Evolutionary conservation across 1,284 basidiomycete species (phyloP).

Genomic region (Agaricales sp.): DNA sequence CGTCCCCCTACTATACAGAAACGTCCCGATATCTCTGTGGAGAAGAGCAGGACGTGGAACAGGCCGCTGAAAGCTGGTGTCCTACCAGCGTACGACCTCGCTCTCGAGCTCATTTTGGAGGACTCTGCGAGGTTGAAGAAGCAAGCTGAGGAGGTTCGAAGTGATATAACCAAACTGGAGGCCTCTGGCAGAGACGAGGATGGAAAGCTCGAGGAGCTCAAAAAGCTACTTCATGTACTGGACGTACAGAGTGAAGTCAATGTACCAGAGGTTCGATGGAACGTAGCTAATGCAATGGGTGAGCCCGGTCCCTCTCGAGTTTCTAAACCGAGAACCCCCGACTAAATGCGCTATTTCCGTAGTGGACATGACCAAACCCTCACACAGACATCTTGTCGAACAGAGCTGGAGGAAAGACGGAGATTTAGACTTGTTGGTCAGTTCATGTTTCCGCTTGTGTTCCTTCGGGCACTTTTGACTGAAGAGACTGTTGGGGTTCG

Average conservation of each 20-base stretch:
- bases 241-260: conserved; percentile 66
- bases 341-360: conserved; percentile 7
- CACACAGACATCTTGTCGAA: conserved; percentile 77
- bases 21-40: conserved; percentile 39
- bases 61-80: conserved; percentile 56
- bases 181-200: neutral
- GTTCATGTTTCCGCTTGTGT: conserved; percentile 1
- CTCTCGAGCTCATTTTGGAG: conserved; percentile 48
- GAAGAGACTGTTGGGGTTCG: conserved; percentile 7
- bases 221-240: conserved; percentile 36
- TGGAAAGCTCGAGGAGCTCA: conserved; percentile 24
- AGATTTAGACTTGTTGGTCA: conserved; percentile 70
- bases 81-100: conserved; percentile 77
- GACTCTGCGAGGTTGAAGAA: conserved; percentile 23
- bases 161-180: conserved; percentile 5
- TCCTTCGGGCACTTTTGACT: conserved; percentile 2
- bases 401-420: conserved; percentile 82
- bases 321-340: conserved; percentile 3
- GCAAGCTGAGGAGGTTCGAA: conserved; percentile 18
- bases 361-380: conserved; percentile 57
- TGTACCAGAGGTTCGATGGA: conserved; percentile 70
- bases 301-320: conserved; percentile 18
- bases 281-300: conserved; percentile 70
- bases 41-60: conserved; percentile 50
- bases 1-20: conserved; percentile 13